These are phyloP conservation scores for Aspergillus texensis DNA, from an alignment of 2,329 filamentous ascomycete genomes.

Conservation along the genomic window DNA sequence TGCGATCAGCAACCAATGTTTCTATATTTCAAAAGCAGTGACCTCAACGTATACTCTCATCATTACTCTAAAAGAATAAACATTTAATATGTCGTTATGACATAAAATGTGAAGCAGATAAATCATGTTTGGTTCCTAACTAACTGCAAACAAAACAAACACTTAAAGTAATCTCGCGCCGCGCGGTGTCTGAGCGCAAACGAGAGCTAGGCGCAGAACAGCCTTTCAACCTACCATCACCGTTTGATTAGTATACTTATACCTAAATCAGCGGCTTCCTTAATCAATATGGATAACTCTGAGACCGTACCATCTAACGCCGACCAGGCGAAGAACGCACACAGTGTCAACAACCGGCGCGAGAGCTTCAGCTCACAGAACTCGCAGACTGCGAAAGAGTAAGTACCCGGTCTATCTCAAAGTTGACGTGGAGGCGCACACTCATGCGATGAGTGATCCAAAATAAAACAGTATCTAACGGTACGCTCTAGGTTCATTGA, in stretches of 20 bases:
- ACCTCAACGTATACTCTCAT: neutral
- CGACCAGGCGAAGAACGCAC: conserved; percentile 16
- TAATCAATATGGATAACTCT: conserved; percentile 27
- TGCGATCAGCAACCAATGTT: neutral
- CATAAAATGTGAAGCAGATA: neutral
- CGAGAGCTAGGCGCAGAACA: conserved; percentile 1
- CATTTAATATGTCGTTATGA: neutral
- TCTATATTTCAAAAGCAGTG: neutral
- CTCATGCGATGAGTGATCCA: neutral
- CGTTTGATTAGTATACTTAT: neutral
- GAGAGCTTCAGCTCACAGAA: conserved; percentile 54
- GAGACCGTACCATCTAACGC: conserved; percentile 15
- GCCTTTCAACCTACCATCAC: neutral
- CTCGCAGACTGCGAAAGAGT: conserved; percentile 76
- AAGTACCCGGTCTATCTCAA: conserved; percentile 21
- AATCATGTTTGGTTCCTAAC: neutral
- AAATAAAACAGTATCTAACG: neutral
- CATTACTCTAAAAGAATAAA: neutral
- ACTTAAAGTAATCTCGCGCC: conserved; percentile 18
- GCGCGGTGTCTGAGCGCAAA: conserved; percentile 8
- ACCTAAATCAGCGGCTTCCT: too few species aligned
- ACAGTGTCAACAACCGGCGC: conserved; percentile 28
- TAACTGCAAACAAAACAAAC: conserved; percentile 33
- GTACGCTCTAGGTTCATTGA: conserved; percentile 72
- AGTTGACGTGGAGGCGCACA: neutral